phyloP scores from a whole-genome alignment of 2,329 filamentous ascomycete genomes.

The Calonectria pseudoturangicola region DNA sequence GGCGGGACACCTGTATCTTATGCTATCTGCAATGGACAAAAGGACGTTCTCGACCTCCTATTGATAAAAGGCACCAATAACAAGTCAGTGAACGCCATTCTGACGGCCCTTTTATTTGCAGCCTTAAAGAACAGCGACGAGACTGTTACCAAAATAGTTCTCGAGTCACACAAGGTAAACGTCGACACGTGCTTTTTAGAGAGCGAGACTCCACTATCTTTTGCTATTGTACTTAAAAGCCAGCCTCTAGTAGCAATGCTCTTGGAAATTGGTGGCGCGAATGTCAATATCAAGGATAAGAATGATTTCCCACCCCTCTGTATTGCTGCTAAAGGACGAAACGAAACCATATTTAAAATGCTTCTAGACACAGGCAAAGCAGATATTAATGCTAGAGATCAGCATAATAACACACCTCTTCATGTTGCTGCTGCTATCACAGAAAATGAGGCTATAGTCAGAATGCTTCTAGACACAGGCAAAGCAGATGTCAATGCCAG shows the following conservation, averaged over 20 bases:
- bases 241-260: not conserved
- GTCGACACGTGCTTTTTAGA: not conserved
- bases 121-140: not conserved
- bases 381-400: not conserved
- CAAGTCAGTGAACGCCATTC: no score
- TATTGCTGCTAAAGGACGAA: not conserved
- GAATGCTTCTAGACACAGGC: not conserved
- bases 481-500: not conserved
- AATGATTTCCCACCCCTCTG: not conserved
- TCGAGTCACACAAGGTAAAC: not conserved
- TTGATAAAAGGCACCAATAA: not conserved
- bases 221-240: no score
- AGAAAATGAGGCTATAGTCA: not conserved
- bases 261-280: not conserved
- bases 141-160: not conserved
- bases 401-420: not conserved
- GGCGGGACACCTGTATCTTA: not conserved
- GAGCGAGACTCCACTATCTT: not conserved
- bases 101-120: not conserved
- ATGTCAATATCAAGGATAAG: not conserved
- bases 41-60: not conserved
- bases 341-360: not conserved
- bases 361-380: not conserved
- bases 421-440: not conserved
- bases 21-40: conserved; percentile 1